These are phyloP conservation scores for Jatropha curcas DNA, from an alignment of 345 rosid species.

Conservation along the genomic window DNA sequence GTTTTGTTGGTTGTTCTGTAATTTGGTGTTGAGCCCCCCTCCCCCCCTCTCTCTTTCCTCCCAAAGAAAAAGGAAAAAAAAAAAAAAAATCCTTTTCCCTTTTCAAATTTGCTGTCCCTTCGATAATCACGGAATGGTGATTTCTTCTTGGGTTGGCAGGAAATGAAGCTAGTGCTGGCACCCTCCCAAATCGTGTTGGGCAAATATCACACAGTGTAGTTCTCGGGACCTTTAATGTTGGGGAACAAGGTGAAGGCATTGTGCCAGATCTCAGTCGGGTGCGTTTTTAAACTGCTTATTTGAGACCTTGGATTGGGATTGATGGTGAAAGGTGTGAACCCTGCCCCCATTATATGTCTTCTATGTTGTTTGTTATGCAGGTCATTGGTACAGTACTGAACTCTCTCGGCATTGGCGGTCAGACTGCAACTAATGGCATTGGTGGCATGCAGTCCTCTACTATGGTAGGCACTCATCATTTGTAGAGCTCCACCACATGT, in stretches of 20 bases:
- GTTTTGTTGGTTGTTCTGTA: constrained; percentile 13
- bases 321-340: background rate
- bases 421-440: constrained; percentile 35
- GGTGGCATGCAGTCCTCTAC: constrained; percentile 51
- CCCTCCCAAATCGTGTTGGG: constrained; percentile 54
- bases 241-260: constrained; percentile 73
- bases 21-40: background rate
- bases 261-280: constrained; percentile 72
- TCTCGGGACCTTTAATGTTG: constrained; percentile 79
- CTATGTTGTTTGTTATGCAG: constrained; percentile 38
- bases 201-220: constrained; percentile 84
- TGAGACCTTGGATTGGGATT: constrained; percentile 15
- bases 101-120: constrained; percentile 4
- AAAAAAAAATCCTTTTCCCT: constrained; percentile 2
- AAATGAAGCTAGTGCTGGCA: constrained; percentile 51
- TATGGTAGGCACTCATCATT: constrained; percentile 33
- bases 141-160: constrained; percentile 45
- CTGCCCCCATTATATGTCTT: background rate
- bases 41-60: background rate
- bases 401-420: constrained; percentile 74
- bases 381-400: constrained; percentile 86
- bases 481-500: too few species aligned
- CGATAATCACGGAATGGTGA: background rate
- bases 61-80: background rate
- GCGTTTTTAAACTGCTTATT: constrained; percentile 23